A percentile compares a stretch with the other conserved stretches of the same genome.
These are phyloP conservation scores for Malus sylvestris DNA, from an alignment of 306 rosid genomes.

Conservation along the genomic window DNA sequence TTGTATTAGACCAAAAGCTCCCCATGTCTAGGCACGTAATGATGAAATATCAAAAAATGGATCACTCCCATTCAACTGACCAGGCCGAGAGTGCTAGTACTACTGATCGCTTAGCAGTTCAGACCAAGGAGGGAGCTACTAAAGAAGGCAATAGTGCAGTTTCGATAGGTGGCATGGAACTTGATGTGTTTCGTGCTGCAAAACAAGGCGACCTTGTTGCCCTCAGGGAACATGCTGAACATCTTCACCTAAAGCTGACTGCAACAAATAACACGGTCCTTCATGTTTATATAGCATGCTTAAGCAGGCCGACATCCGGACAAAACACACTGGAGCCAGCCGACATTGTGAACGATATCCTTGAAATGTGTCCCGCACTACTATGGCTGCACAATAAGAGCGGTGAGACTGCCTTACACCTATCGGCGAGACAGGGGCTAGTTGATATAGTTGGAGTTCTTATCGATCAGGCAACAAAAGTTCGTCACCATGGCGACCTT, in stretches of 20 bases:
- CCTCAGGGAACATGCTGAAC: neutral
- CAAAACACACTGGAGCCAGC: neutral
- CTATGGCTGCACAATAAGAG: neutral
- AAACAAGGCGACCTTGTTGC: neutral
- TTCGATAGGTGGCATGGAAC: neutral
- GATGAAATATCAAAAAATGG: too few species aligned
- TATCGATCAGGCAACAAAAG: neutral
- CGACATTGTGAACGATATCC: neutral
- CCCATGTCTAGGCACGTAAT: too few species aligned
- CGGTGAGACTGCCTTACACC: constrained; percentile 5
- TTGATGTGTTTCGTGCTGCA: neutral
- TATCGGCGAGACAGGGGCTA: neutral
- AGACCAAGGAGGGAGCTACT: too few species aligned
- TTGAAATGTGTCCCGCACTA: neutral
- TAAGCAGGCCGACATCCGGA: neutral
- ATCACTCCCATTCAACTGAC: too few species aligned
- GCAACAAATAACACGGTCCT: constrained; percentile 11
- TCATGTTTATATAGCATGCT: constrained; percentile 7
- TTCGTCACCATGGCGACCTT: neutral
- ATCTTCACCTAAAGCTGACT: neutral
- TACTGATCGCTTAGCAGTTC: too few species aligned
- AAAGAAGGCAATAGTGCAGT: too few species aligned
- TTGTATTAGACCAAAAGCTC: too few species aligned
- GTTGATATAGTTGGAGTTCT: neutral
- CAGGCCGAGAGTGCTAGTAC: too few species aligned